These are phyloP conservation scores for Kernera saxatilis DNA, from an alignment of 345 rosid genomes.

Conservation along the genomic window DNA sequence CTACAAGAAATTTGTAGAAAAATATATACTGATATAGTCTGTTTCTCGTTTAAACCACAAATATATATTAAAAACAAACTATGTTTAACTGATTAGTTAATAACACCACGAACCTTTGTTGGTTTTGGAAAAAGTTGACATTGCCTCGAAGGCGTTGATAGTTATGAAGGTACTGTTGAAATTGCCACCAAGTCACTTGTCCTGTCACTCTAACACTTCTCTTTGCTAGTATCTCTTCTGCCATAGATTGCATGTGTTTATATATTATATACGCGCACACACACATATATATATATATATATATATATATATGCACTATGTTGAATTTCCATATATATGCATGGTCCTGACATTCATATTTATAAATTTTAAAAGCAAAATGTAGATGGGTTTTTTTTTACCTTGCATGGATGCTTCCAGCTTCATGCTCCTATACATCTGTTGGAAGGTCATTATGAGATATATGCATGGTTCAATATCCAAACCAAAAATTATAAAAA, in stretches of 20 bases:
- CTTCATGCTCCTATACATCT: conserved; percentile 34
- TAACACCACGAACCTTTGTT: conserved; percentile 20
- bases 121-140: conserved; percentile 16
- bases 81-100: background rate
- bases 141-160: conserved; percentile 29
- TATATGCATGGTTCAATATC: background rate
- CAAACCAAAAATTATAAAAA: background rate
- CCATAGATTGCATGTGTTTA: conserved; percentile 5
- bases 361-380: background rate
- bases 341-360: background rate
- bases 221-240: conserved; percentile 31
- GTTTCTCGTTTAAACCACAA: background rate
- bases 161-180: conserved; percentile 30
- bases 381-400: background rate
- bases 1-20: background rate
- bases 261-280: background rate
- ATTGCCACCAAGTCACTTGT: conserved; percentile 32
- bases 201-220: conserved; percentile 29
- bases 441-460: background rate
- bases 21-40: background rate
- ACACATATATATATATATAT: background rate
- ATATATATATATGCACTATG: background rate
- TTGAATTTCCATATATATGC: background rate
- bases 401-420: conserved; percentile 31
- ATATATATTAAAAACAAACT: background rate